A percentile compares a stretch with the other conserved stretches of the same genome.
These are phyloP conservation scores for Blastobotrys elegans DNA, from an alignment of 1,139 yeast species.

Conservation along the genomic window DNA sequence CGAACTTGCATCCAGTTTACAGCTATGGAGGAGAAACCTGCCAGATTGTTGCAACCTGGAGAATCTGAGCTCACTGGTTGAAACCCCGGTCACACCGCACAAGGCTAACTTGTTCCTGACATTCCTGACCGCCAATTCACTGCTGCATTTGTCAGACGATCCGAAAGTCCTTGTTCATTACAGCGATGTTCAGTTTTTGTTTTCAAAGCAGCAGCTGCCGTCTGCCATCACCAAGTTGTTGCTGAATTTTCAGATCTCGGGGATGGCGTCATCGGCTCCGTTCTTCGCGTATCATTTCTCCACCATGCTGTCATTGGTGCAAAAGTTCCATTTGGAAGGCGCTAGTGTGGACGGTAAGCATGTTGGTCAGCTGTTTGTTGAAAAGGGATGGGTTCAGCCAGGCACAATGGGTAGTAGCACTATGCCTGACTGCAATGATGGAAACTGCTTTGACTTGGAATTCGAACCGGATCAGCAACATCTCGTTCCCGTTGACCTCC, in stretches of 20 bases:
- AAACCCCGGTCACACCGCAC: not conserved
- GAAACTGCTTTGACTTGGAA: too few relatives aligned
- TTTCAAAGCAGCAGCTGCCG: not conserved
- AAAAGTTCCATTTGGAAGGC: too few relatives aligned
- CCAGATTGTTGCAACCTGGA: too few relatives aligned
- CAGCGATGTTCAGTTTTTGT: not conserved
- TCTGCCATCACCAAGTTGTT: not conserved
- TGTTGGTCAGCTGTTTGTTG: too few relatives aligned
- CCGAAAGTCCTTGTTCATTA: not conserved
- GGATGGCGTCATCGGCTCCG: not conserved
- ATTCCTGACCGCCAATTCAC: not conserved
- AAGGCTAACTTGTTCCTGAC: not conserved
- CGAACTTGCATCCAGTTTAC: too few relatives aligned
- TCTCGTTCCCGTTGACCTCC: too few relatives aligned
- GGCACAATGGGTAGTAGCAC: too few relatives aligned
- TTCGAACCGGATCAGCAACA: too few relatives aligned
- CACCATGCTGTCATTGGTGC: not conserved
- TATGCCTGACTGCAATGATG: too few relatives aligned
- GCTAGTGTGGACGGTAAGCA: too few relatives aligned
- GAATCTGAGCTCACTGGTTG: not conserved
- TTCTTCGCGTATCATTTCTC: not conserved
- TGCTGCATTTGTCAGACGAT: not conserved
- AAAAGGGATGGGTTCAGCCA: too few relatives aligned
- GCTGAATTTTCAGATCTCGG: not conserved
- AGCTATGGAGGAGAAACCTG: too few relatives aligned